Evolutionary conservation across 1,284 basidiomycete species (phyloP), one percentile per base, ranked within the genome.

Genomic region (Heterobasidion occidentale): DNA sequence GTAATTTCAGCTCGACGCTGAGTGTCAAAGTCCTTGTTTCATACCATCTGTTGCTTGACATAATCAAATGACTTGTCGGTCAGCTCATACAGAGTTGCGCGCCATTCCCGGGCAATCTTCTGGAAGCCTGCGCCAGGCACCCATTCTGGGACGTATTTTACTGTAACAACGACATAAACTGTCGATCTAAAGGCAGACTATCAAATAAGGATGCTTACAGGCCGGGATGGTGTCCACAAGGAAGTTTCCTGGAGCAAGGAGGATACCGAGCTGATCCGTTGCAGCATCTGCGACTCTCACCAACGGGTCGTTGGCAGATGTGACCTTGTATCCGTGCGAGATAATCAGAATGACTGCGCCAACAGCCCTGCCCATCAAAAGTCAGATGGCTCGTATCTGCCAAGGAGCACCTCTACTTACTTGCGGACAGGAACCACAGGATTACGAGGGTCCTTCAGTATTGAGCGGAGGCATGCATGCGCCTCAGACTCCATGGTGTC

Each of bases 61-160:
- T 76, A 82, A 49, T 76, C 72, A 61, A 79, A 72, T 15, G 84
- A 82, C 52, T 70, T 70, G n/a, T 80, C 75, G 46, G 79, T 78
- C 77, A 81, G 75, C 45, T 79, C 73, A 17, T 70, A 62, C 52
- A 85, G 71, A 0, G 77, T 80, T 2, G 65, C 65, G 19, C 73
- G 71, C 77, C 81, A 84, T 52, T 70, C 66, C 50, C 70, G 71
- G 0, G 84, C 83, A 56, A 70, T 77, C 56, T 62, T 70, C 63
- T 79, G 78, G 71, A 85, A 88, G 9, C 70, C 71, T 12, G 83
- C 79, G 33, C 85, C 84, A 27, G 84, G 85, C 60, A 85, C 74
- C 84, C 85, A 87, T 9, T 71, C 67, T 11, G 84, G 84, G 50
- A 86, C 62, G 60, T 84, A 71, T 51, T 75, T 74, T 64, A 87